Conservation (phyloP, 495 filamentous ascomycete species). For the Xylaria grammica region DNA sequence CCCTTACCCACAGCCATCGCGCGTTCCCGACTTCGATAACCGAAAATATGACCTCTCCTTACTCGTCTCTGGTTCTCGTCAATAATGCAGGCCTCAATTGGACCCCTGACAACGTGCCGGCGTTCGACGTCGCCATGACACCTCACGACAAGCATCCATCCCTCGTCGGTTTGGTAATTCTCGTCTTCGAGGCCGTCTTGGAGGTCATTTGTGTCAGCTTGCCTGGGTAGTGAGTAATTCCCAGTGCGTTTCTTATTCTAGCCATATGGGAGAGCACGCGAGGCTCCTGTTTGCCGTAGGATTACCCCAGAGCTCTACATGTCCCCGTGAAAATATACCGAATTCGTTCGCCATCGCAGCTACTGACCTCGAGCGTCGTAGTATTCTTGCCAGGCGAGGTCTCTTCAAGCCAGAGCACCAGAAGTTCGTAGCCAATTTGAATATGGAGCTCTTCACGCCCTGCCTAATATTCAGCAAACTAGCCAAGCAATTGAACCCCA, state of each 20-base stretch:
- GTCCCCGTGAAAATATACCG: background rate
- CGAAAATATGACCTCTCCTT: constrained; percentile 51
- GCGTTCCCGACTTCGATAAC: background rate
- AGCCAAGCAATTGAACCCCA: constrained; percentile 90
- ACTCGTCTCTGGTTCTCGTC: constrained; percentile 69
- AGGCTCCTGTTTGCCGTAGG: background rate
- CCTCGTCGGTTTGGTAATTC: constrained; percentile 75
- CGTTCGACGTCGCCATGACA: constrained; percentile 26
- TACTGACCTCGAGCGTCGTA: background rate
- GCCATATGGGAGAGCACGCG: background rate
- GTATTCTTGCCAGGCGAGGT: constrained; percentile 80
- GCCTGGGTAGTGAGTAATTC: constrained; percentile 70
- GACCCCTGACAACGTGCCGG: constrained; percentile 38
- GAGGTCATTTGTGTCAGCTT: constrained; percentile 95
- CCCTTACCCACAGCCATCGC: background rate
- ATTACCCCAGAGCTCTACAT: background rate
- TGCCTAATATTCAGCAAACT: constrained; percentile 98
- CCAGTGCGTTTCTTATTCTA: background rate
- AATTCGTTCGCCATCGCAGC: background rate
- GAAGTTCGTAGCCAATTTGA: constrained; percentile 94
- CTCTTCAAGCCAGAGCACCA: constrained; percentile 94
- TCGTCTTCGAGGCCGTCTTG: constrained; percentile 95
- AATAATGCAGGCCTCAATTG: constrained; percentile 49
- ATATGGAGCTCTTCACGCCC: constrained; percentile 92
- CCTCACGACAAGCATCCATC: constrained; percentile 60